Evolutionary conservation across 805 yeast genomes (phyloP).

Genomic region (Tetrapisispora phaffii): DNA sequence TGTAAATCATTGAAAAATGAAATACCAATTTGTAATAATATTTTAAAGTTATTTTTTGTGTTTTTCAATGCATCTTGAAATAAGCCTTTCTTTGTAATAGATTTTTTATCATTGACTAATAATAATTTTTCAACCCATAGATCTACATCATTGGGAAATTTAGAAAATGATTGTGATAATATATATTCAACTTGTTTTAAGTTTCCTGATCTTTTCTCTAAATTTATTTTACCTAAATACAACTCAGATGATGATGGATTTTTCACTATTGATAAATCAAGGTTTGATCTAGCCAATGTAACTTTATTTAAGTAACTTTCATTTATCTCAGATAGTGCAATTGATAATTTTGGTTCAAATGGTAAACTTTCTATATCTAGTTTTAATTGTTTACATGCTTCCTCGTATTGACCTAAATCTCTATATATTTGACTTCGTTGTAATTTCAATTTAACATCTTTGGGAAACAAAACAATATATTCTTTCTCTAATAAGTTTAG

Average conservation of each 20-base stretch:
- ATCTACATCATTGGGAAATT: constrained; percentile 46
- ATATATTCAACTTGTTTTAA: constrained; percentile 42
- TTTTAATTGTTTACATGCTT: constrained; percentile 40
- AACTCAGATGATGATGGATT: constrained; percentile 42
- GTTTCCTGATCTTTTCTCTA: constrained; percentile 48
- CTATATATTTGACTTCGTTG: constrained; percentile 51
- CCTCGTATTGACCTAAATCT: constrained; percentile 23
- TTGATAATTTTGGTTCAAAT: constrained; percentile 42
- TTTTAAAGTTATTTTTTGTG: constrained; percentile 49
- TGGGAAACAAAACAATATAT: constrained; percentile 43
- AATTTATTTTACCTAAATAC: constrained; percentile 46
- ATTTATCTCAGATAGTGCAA: constrained; percentile 39
- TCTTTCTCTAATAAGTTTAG: constrained; percentile 30
- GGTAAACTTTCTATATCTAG: constrained; percentile 44
- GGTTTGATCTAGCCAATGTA: constrained; percentile 57
- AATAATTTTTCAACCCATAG: constrained; percentile 59
- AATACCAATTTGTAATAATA: constrained; percentile 56
- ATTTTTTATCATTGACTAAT: constrained; percentile 31
- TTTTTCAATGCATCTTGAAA: constrained; percentile 62
- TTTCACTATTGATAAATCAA: constrained; percentile 55
- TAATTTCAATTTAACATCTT: constrained; percentile 43
- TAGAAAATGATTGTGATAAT: constrained; percentile 47
- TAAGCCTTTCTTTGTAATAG: constrained; percentile 44
- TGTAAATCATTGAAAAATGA: constrained; percentile 61
- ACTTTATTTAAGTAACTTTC: constrained; percentile 32